A percentile compares a stretch with the other conserved stretches of the same genome.
Conservation (phyloP, 805 yeast genomes). For the Saturnispora hagleri region DNA sequence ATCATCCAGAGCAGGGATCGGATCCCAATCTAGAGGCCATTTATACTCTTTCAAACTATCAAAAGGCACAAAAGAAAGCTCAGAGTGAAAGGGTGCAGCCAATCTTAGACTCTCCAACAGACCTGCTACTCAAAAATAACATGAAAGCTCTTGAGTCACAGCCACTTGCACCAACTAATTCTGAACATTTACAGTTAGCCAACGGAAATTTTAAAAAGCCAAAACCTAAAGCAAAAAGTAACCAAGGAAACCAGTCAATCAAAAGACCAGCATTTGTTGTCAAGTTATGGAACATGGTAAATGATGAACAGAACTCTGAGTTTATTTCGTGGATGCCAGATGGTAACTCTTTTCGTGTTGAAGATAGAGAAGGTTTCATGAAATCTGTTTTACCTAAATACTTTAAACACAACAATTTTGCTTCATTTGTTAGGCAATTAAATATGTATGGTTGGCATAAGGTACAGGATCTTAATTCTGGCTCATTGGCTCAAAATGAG, state of each 20-base stretch:
- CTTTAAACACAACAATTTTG: conserved; percentile 92
- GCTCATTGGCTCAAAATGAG: conserved; percentile 55
- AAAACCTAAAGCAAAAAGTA: conserved; percentile 20
- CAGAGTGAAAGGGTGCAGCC: neutral
- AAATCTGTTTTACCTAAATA: conserved; percentile 78
- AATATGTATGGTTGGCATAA: conserved; percentile 99
- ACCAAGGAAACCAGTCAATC: conserved; percentile 10
- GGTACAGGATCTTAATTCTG: conserved; percentile 83
- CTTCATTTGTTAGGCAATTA: conserved; percentile 90
- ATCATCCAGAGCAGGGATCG: neutral
- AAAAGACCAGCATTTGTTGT: conserved; percentile 86
- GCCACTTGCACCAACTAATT: neutral
- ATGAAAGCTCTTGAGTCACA: neutral
- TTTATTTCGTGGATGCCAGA: conserved; percentile 79
- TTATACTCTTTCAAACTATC: conserved; percentile 7
- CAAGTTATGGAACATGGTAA: conserved; percentile 94
- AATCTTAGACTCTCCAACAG: neutral
- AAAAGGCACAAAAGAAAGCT: neutral
- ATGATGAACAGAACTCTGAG: conserved; percentile 60
- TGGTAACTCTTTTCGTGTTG: conserved; percentile 79
- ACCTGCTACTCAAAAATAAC: conserved; percentile 1
- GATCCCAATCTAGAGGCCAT: neutral
- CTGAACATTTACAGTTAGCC: neutral
- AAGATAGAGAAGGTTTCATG: conserved; percentile 78
- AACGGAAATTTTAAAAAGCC: conserved; percentile 18